phyloP scores from a whole-genome alignment of 306 rosid species.

The Mimosa bimucronata region DNA sequence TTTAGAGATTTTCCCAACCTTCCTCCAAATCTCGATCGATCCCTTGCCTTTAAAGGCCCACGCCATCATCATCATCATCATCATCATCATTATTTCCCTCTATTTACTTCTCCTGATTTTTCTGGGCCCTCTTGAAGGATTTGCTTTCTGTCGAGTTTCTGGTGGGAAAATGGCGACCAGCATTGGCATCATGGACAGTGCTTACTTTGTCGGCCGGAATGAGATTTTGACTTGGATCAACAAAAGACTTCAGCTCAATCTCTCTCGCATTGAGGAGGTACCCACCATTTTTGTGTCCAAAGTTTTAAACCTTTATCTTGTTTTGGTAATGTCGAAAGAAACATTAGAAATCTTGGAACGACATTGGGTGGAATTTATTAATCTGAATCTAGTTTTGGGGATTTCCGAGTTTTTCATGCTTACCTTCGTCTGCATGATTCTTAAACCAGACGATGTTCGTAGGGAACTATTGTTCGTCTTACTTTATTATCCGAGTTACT shows the following conservation, averaged over 20 bases:
- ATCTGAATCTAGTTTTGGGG: background rate
- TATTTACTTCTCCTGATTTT: conserved; percentile 7
- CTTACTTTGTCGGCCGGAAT: conserved; percentile 92
- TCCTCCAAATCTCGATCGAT: conserved; percentile 1
- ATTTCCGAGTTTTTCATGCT: background rate
- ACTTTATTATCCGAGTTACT: background rate
- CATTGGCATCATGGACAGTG: conserved; percentile 95
- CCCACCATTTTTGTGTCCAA: conserved; percentile 17
- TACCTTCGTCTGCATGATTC: no score
- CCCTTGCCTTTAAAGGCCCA: conserved; percentile 6
- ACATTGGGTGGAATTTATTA: background rate
- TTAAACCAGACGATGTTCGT: no score
- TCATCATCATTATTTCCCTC: background rate
- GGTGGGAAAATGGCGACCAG: conserved; percentile 67
- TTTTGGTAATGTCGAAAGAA: conserved; percentile 1
- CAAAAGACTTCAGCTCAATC: conserved; percentile 82
- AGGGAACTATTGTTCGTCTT: background rate
- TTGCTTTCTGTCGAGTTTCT: conserved; percentile 10
- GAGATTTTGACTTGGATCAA: conserved; percentile 95
- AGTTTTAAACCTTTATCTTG: background rate
- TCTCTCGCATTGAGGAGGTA: conserved; percentile 93
- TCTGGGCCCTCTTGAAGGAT: conserved; percentile 9
- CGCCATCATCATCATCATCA: background rate
- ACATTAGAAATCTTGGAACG: background rate
- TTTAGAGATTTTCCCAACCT: conserved; percentile 24